A percentile compares a stretch with the other conserved stretches of the same genome.
phyloP scores from a whole-genome alignment of 805 yeast genomes.

The Candida succiphila region DNA sequence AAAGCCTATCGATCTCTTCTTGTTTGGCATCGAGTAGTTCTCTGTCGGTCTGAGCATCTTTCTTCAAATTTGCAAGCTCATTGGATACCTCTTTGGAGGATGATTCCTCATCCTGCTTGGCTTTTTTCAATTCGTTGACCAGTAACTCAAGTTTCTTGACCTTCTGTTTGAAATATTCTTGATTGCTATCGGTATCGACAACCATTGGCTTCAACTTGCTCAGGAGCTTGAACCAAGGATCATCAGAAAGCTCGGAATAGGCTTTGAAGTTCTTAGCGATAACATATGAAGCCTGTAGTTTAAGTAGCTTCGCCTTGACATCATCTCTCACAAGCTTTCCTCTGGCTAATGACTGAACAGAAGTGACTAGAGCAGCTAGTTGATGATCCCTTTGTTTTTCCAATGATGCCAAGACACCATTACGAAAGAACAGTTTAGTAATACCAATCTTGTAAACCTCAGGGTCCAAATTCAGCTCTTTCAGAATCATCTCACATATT shows the following conservation, averaged over 20 bases:
- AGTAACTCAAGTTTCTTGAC: slow-evolving; percentile 48
- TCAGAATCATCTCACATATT: slow-evolving; percentile 58
- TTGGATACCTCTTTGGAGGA: slow-evolving; percentile 16
- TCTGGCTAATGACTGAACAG: slow-evolving; percentile 54
- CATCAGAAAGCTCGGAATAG: slow-evolving; percentile 36
- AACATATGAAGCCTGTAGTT: slow-evolving; percentile 61
- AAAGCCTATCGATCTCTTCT: slow-evolving; percentile 25
- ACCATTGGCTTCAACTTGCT: slow-evolving; percentile 62
- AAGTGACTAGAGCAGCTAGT: slow-evolving; percentile 42
- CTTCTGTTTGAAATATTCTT: slow-evolving; percentile 43
- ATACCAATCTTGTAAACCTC: slow-evolving; percentile 58
- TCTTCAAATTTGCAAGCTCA: slow-evolving; percentile 16
- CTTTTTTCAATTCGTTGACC: slow-evolving; percentile 36
- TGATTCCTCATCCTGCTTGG: slow-evolving; percentile 15
- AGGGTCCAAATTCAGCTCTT: slow-evolving; percentile 49
- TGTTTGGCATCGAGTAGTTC: slow-evolving; percentile 37
- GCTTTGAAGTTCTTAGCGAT: slow-evolving; percentile 51
- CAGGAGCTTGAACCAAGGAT: slow-evolving; percentile 76
- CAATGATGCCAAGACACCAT: slow-evolving; percentile 67
- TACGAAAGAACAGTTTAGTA: slow-evolving; percentile 65
- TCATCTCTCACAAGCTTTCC: slow-evolving; percentile 51
- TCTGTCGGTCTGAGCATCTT: slow-evolving; percentile 28
- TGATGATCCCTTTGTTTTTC: slow-evolving; percentile 69
- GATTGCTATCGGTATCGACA: slow-evolving; percentile 26
- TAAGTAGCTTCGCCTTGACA: slow-evolving; percentile 38